Evolutionary conservation across 23 red algal species (phyloP).

Genomic region (Agarophyton chilense): DNA sequence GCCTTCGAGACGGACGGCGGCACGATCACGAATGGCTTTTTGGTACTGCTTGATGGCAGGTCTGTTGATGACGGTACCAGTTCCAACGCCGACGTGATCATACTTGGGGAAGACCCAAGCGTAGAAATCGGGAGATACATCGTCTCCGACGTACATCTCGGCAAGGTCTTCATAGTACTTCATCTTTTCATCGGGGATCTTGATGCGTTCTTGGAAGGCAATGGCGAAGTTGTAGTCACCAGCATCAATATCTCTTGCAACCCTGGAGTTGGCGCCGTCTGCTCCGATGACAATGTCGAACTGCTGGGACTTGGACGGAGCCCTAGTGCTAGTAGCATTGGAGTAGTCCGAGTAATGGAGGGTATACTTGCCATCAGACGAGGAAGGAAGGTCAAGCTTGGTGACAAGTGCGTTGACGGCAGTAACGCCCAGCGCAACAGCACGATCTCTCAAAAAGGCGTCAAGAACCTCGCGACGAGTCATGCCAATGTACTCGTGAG

Average conservation of each 20-base stretch:
- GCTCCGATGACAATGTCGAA: constrained; percentile 96
- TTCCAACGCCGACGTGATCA: constrained; percentile 99
- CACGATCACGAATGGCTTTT: constrained; percentile 93
- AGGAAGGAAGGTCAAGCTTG: constrained; percentile 71
- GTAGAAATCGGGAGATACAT: constrained; percentile 99
- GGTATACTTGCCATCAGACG: constrained; percentile 65
- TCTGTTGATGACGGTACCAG: constrained; percentile 95
- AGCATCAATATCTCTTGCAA: constrained; percentile 96
- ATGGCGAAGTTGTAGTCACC: constrained; percentile 99
- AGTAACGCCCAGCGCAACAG: constrained; percentile 78
- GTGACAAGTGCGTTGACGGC: constrained; percentile 96
- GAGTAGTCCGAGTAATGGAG: constrained; percentile 88
- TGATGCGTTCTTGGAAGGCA: constrained; percentile 99
- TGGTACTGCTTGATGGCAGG: constrained; percentile 97
- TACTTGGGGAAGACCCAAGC: constrained; percentile 99
- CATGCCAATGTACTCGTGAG: constrained; percentile 99
- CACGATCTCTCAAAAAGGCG: constrained; percentile 90
- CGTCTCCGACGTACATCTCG: constrained; percentile 99
- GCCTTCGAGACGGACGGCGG: constrained; percentile 85
- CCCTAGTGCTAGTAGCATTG: constrained; percentile 23
- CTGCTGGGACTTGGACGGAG: constrained; percentile 30
- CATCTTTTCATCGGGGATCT: constrained; percentile 98
- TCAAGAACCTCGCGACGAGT: constrained; percentile 95
- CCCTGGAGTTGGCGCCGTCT: constrained; percentile 97
- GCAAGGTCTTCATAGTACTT: constrained; percentile 98